phyloP scores from a whole-genome alignment of 371 early-diverging fungal genomes.

The Dipsacomyces acuminosporus region DNA sequence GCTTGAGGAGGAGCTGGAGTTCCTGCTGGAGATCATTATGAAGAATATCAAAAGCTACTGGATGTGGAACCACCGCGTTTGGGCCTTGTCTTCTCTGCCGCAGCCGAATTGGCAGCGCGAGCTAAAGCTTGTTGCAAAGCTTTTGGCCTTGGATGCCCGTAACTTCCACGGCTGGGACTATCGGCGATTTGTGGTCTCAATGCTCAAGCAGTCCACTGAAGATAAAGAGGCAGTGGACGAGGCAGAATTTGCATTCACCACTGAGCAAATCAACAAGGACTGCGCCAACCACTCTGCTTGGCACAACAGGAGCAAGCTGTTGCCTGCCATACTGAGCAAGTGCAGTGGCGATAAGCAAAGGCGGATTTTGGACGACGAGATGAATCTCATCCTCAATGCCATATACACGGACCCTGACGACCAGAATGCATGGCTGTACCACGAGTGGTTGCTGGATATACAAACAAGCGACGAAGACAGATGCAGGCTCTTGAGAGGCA shows the following conservation, averaged over 20 bases:
- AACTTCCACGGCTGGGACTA: constrained; percentile 98
- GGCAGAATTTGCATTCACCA: constrained; percentile 79
- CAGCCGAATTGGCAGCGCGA: constrained; percentile 76
- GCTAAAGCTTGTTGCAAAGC: constrained; percentile 63
- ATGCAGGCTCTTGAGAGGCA: constrained; percentile 51
- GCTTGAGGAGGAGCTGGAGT: constrained; percentile 56
- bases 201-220: constrained; percentile 46
- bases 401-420: constrained; percentile 95
- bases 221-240: constrained; percentile 37
- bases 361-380: constrained; percentile 52
- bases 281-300: constrained; percentile 97
- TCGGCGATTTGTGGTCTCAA: constrained; percentile 70
- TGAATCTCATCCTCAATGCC: constrained; percentile 79
- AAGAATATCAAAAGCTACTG: constrained; percentile 86
- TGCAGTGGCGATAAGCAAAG: background rate
- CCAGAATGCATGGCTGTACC: constrained; percentile 94
- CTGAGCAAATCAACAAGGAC: constrained; percentile 76
- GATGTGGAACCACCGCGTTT: constrained; percentile 93
- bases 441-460: constrained; percentile 75
- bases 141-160: constrained; percentile 80
- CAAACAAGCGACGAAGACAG: constrained; percentile 41
- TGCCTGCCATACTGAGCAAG: constrained; percentile 55
- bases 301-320: constrained; percentile 85
- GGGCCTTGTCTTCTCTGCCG: constrained; percentile 75
- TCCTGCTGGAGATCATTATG: constrained; percentile 59